Conservation (phyloP, 2,329 filamentous ascomycete species). For the Colletotrichum sp. region DNA sequence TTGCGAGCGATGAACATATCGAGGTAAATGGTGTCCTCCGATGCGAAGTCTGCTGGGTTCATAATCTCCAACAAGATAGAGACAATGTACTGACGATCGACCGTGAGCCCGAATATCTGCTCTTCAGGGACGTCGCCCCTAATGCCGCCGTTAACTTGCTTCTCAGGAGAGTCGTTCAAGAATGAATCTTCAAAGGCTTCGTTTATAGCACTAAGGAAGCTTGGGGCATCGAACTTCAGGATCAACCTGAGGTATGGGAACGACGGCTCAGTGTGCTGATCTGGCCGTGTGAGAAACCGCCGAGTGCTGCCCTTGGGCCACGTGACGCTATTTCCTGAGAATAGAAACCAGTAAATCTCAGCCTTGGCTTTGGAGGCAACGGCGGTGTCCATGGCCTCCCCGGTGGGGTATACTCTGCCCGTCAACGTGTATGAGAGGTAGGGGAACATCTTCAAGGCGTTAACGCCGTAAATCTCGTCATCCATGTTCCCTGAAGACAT, state of each 20-base stretch:
- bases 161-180: conserved; percentile 79
- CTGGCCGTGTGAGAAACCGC: conserved; percentile 64
- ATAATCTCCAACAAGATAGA: conserved; percentile 92
- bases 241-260: conserved; percentile 88
- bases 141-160: conserved; percentile 58
- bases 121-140: conserved; percentile 64
- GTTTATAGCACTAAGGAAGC: conserved; percentile 93
- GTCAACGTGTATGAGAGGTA: conserved; percentile 94
- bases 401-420: conserved; percentile 89
- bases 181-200: conserved; percentile 97
- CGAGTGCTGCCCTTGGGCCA: conserved; percentile 74
- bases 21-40: conserved; percentile 88
- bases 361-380: conserved; percentile 79
- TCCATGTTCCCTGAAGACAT: conserved; percentile 59
- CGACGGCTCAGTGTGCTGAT: conserved; percentile 66
- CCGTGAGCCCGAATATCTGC: conserved; percentile 70
- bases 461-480: conserved; percentile 66
- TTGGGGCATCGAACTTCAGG: conserved; percentile 86
- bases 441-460: conserved; percentile 90
- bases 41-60: conserved; percentile 75
- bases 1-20: conserved; percentile 99
- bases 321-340: conserved; percentile 78
- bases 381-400: conserved; percentile 73
- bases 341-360: conserved; percentile 91
- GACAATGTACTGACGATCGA: conserved; percentile 91